phyloP scores from a whole-genome alignment of 345 rosid species.

The Rhizophora mangle region DNA sequence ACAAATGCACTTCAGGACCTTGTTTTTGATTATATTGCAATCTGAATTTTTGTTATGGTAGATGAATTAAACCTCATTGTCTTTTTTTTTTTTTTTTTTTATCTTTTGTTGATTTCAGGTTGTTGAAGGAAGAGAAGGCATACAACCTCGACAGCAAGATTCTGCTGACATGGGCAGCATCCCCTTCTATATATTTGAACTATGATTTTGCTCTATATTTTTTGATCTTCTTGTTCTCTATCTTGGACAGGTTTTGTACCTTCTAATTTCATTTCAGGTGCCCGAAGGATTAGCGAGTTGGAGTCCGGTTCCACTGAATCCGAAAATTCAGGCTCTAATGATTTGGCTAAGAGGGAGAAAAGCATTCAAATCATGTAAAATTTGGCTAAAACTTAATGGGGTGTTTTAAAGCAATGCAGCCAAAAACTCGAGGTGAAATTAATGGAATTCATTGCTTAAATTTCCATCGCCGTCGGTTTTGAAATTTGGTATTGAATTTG shows the following conservation, averaged over 20 bases:
- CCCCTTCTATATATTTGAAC: slow-evolving; percentile 4
- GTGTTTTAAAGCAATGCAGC: slow-evolving; percentile 66
- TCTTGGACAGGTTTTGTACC: not conserved
- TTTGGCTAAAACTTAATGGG: slow-evolving; percentile 76
- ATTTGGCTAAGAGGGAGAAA: slow-evolving; percentile 38
- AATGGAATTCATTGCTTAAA: not conserved
- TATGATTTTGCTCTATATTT: not conserved
- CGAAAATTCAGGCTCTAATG: slow-evolving; percentile 22
- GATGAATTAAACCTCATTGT: not conserved
- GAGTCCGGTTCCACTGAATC: slow-evolving; percentile 14
- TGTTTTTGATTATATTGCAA: too few relatives aligned
- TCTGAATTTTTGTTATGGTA: too few relatives aligned
- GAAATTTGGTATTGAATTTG: not conserved
- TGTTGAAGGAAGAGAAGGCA: slow-evolving; percentile 33
- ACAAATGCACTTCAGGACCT: too few relatives aligned
- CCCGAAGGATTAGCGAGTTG: slow-evolving; percentile 18
- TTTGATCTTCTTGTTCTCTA: not conserved
- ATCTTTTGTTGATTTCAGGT: slow-evolving; percentile 38
- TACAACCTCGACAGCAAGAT: slow-evolving; percentile 33
- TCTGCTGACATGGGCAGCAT: slow-evolving; percentile 12
- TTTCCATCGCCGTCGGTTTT: not conserved
- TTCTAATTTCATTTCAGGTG: slow-evolving; percentile 24
- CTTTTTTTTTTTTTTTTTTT: not conserved
- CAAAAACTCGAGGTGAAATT: slow-evolving; percentile 60
- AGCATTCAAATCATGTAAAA: slow-evolving; percentile 48